Conservation (phyloP, 2,329 filamentous ascomycete species). For the Ophiostoma himal-ulmi region DNA sequence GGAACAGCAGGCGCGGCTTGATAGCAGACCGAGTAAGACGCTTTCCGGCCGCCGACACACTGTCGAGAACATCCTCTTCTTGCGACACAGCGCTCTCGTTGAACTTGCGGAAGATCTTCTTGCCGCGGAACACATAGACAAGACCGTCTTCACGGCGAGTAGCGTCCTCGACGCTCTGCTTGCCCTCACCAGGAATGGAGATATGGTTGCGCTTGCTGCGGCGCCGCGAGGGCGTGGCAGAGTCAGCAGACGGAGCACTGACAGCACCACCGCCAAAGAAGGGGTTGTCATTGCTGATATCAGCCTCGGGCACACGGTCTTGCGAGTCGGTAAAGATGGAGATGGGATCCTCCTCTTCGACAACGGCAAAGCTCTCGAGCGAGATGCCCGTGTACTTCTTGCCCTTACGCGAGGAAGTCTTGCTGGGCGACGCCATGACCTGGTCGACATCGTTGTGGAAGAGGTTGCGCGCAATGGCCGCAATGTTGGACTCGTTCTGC, state of each 20-base stretch:
- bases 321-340: slow-evolving; percentile 73
- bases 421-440: slow-evolving; percentile 51
- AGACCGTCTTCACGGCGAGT: slow-evolving; percentile 64
- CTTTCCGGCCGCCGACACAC: slow-evolving; percentile 39
- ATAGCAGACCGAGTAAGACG: slow-evolving; percentile 39
- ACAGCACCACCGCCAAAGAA: slow-evolving; percentile 52
- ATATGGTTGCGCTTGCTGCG: slow-evolving; percentile 52
- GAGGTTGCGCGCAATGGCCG: slow-evolving; percentile 54
- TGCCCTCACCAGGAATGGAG: slow-evolving; percentile 51
- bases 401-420: slow-evolving; percentile 43
- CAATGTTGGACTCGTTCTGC: slow-evolving; percentile 47
- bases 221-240: slow-evolving; percentile 37
- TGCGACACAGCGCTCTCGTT: slow-evolving; percentile 30
- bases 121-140: slow-evolving; percentile 73
- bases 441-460: slow-evolving; percentile 56
- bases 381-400: slow-evolving; percentile 53
- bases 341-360: slow-evolving; percentile 56
- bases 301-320: slow-evolving; percentile 65
- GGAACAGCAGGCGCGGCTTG: slow-evolving; percentile 68
- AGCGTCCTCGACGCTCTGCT: slow-evolving; percentile 56
- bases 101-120: slow-evolving; percentile 70
- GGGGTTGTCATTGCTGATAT: slow-evolving; percentile 63
- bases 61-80: slow-evolving; percentile 27
- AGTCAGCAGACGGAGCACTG: slow-evolving; percentile 27
- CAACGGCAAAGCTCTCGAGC: slow-evolving; percentile 53